Percentiles rank a stretch among this genome's conserved stretches.
Evolutionary conservation across 2,329 filamentous ascomycete genomes (phyloP).

Genomic region (Aureobasidium sp.): DNA sequence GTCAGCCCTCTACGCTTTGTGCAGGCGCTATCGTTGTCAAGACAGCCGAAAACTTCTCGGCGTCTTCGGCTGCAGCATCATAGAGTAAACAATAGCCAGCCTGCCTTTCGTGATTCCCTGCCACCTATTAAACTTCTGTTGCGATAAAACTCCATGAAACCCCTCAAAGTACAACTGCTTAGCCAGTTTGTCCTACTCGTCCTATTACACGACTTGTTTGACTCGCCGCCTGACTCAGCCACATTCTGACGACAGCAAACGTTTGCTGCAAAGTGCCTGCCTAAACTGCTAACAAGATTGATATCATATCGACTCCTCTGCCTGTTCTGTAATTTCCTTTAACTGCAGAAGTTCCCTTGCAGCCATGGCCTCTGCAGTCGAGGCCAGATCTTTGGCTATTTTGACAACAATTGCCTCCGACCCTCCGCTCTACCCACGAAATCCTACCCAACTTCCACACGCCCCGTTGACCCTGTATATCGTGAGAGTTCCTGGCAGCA

Average conservation of each 20-base stretch:
- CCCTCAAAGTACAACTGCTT: not conserved
- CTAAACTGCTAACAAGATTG: not conserved
- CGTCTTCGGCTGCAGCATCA: not conserved
- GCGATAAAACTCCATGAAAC: not conserved
- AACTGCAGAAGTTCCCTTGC: not conserved
- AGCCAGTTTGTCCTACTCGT: not conserved
- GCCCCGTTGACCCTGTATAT: constrained; percentile 82
- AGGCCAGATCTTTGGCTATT: constrained; percentile 74
- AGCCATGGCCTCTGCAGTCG: constrained; percentile 38
- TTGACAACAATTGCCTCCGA: constrained; percentile 76
- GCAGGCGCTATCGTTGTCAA: not conserved
- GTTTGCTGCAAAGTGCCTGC: constrained; percentile 2
- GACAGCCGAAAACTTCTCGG: constrained; percentile 1
- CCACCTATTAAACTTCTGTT: not conserved
- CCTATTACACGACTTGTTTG: not conserved
- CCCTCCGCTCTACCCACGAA: constrained; percentile 76
- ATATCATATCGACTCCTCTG: not conserved
- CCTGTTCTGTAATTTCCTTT: not conserved
- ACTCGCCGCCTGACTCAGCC: constrained; percentile 11
- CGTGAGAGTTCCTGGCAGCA: constrained; percentile 81
- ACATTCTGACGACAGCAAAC: constrained; percentile 13
- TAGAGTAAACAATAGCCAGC: constrained; percentile 4
- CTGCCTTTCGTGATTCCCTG: not conserved
- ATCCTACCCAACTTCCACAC: constrained; percentile 58
- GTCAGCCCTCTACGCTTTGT: not conserved